Evolutionary conservation across 2,329 filamentous ascomycete genomes (phyloP), one percentile per base, ranked within the genome.

Genomic region (Gremmenia infestans): DNA sequence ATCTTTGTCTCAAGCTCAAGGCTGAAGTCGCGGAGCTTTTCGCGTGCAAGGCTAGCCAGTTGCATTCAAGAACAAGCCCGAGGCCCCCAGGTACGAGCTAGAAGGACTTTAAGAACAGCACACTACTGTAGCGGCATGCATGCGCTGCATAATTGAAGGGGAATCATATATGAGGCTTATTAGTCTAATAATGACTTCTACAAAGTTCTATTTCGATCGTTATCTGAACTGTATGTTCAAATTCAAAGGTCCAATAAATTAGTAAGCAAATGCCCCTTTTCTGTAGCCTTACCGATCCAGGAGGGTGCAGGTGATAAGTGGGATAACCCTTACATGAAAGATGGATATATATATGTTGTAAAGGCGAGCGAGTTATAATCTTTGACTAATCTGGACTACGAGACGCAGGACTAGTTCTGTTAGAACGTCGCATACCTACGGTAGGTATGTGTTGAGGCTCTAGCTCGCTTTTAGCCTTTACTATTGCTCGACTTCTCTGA

Each of bases 21-120:
- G 53, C 53, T 55, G 53, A 55, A 55, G 11, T 32, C 28, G 43
- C 52, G 43, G 42, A 25, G 4, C 43, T 32, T 49, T 56, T 49
- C 28, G 17, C 22, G 49, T 28, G 28, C 54, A 52, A 56, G 54
- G 54, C 54, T 56, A 42, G 28, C n/a, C 23, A 55, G 42, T 23
- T 23, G 12, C n/a, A 25, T 32, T 32, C 42, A 32, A 42, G 23
- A 46, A 22, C 22, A 22, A 22, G 22, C 22, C 22, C 22, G 22
- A 22, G 22, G 22, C 22, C 22, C 22, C 19, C 19, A 19, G 19
- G 19, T 19, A 19, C 19, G 2, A 2, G 19, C 22, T 22, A 22
- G 22, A 22, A 22, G 22, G 12, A 23, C 14, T 32, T 32, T 32
- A 22, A 42, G 23, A 46, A 42, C 35, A n/a, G n/a, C 19, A 23